Percentiles rank a stretch among this genome's conserved stretches.
Evolutionary conservation across 169 alveolate genomes (phyloP).

Genomic region (Cryptosporidium sp.): DNA sequence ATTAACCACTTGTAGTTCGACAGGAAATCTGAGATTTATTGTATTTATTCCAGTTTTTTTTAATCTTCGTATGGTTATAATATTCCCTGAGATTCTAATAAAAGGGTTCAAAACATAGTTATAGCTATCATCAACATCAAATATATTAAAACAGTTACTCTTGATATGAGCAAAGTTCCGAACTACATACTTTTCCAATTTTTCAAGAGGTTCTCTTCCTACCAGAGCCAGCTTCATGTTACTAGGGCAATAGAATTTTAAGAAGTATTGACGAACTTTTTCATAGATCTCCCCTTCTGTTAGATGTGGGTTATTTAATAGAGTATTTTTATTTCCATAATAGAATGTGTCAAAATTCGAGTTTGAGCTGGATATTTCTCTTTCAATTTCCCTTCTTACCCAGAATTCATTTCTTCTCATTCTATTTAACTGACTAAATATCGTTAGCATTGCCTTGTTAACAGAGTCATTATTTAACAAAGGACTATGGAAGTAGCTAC

Average conservation of each 20-base stretch:
- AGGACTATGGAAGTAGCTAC: conserved; percentile 53
- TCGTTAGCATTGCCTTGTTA: conserved; percentile 31
- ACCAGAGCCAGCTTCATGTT: conserved; percentile 38
- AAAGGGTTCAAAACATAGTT: conserved; percentile 29
- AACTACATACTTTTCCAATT: conserved; percentile 30
- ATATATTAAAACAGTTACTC: neutral
- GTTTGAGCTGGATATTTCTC: neutral
- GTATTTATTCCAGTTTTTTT: conserved; percentile 12
- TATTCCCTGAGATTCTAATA: conserved; percentile 13
- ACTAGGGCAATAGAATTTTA: conserved; percentile 38
- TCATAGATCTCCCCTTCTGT: conserved; percentile 37
- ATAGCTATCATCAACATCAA: conserved; percentile 30
- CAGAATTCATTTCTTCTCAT: conserved; percentile 26
- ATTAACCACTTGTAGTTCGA: conserved; percentile 16
- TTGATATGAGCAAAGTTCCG: conserved; percentile 31
- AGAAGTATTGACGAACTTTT: conserved; percentile 9
- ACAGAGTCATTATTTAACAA: conserved; percentile 23
- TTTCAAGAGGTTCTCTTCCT: conserved; percentile 50
- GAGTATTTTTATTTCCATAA: conserved; percentile 30
- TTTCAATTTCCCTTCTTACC: conserved; percentile 37
- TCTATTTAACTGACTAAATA: conserved; percentile 17
- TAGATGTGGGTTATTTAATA: conserved; percentile 40
- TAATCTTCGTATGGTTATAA: neutral
- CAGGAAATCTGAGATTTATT: conserved; percentile 31
- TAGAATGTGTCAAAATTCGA: neutral